phyloP scores from a whole-genome alignment of 2,329 filamentous ascomycete genomes.

The Calonectria hongkongensis region DNA sequence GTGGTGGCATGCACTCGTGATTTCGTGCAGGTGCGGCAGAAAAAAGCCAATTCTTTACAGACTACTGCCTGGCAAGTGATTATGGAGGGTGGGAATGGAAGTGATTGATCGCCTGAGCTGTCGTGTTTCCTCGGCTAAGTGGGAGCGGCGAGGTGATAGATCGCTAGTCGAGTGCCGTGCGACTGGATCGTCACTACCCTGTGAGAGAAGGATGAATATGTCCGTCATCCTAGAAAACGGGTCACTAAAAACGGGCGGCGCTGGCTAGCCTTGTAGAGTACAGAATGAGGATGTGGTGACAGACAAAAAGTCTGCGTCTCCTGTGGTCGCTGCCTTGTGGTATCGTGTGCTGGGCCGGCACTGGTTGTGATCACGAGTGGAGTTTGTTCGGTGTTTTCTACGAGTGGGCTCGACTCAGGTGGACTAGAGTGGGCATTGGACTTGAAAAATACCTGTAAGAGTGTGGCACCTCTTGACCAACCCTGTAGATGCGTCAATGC shows the following conservation, averaged over 20 bases:
- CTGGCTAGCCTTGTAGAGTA: slow-evolving; percentile 24
- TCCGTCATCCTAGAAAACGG: slow-evolving; percentile 34
- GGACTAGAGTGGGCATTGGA: slow-evolving; percentile 27
- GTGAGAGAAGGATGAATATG: slow-evolving; percentile 33
- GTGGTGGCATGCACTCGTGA: slow-evolving; percentile 52
- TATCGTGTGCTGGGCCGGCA: slow-evolving; percentile 29
- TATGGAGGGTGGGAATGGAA: slow-evolving; percentile 34
- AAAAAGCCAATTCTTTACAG: slow-evolving; percentile 28
- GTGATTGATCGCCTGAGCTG: slow-evolving; percentile 30
- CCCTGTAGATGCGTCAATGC: slow-evolving; percentile 65
- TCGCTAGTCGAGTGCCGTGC: slow-evolving; percentile 32
- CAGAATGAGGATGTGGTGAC: slow-evolving; percentile 17
- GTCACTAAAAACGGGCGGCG: slow-evolving; percentile 35
- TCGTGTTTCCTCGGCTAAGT: slow-evolving; percentile 37
- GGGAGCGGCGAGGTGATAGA: slow-evolving; percentile 31
- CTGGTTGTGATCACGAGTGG: slow-evolving; percentile 32
- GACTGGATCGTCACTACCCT: slow-evolving; percentile 36
- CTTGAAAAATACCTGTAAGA: slow-evolving; percentile 35
- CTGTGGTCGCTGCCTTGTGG: slow-evolving; percentile 16
- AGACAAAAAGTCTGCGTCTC: slow-evolving; percentile 10
- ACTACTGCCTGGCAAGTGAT: slow-evolving; percentile 32
- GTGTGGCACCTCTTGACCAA: slow-evolving; percentile 47
- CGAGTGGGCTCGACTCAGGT: slow-evolving; percentile 19
- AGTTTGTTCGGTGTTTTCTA: slow-evolving; percentile 29
- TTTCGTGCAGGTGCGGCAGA: slow-evolving; percentile 51